phyloP scores from a whole-genome alignment of 75 land plant species.

The Selaginella moellendorffii region DNA sequence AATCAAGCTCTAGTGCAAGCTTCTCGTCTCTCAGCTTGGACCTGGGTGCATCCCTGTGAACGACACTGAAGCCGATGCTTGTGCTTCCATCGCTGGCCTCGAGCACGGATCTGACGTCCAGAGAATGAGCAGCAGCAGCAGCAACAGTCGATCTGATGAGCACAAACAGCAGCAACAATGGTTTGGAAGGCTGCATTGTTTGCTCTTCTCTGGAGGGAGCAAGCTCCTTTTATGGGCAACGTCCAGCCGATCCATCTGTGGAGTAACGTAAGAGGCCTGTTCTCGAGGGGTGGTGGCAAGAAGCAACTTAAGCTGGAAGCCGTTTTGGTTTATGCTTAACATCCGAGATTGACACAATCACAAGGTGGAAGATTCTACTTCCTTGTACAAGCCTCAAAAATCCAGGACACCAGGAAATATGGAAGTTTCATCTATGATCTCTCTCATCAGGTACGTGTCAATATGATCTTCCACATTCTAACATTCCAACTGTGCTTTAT shows the following conservation, averaged over 20 bases:
- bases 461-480: too few species aligned
- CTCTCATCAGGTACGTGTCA: too few species aligned
- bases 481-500: too few species aligned
- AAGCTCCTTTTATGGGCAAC: background rate
- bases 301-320: background rate
- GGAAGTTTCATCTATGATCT: too few species aligned
- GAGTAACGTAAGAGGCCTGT: background rate
- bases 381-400: too few species aligned
- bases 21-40: background rate
- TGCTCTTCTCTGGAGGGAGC: background rate
- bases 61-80: background rate
- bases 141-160: background rate
- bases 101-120: background rate
- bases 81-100: background rate
- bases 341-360: too few species aligned
- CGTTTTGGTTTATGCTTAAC: background rate
- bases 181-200: background rate
- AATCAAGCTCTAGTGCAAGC: too few species aligned
- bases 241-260: too few species aligned
- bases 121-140: background rate
- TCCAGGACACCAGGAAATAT: too few species aligned
- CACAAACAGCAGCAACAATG: background rate
- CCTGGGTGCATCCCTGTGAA: constrained; percentile 1
- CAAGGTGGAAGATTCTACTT: too few species aligned
- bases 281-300: background rate